These are phyloP conservation scores for Neopestalotiopsis rosae DNA, from an alignment of 2,329 filamentous ascomycete species.

Conservation along the genomic window DNA sequence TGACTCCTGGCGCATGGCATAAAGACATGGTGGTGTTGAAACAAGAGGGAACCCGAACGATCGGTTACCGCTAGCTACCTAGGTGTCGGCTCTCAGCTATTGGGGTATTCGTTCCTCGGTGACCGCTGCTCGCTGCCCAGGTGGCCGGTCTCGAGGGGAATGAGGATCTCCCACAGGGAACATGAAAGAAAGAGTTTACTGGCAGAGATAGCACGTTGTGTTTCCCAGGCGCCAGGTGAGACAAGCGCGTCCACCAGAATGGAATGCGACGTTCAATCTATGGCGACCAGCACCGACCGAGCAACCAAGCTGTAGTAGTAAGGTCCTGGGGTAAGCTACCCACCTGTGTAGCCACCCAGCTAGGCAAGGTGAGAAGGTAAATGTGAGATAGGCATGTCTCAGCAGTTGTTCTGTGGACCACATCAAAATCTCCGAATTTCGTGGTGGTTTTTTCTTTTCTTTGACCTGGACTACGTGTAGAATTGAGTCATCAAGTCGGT, in stretches of 20 bases:
- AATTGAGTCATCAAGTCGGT: neutral
- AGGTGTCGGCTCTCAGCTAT: neutral
- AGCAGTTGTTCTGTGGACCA: neutral
- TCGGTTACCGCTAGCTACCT: neutral
- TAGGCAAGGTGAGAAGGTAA: too few relatives aligned
- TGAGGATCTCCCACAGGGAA: too few relatives aligned
- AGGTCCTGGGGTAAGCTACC: neutral
- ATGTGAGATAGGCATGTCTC: neutral
- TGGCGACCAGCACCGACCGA: neutral
- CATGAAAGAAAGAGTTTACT: neutral
- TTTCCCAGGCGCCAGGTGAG: slow-evolving; percentile 4
- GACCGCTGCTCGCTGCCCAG: neutral
- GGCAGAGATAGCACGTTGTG: slow-evolving; percentile 11
- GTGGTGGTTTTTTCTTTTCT: neutral
- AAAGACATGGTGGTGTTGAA: neutral
- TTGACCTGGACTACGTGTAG: neutral
- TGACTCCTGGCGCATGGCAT: neutral
- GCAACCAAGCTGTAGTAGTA: neutral
- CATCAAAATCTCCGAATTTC: neutral
- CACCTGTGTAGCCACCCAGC: too few relatives aligned
- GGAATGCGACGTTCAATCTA: slow-evolving; percentile 4
- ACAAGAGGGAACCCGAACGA: neutral
- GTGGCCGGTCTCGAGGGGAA: neutral
- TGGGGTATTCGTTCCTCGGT: neutral
- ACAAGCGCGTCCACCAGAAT: slow-evolving; percentile 5